Evolutionary conservation across 2,329 filamentous ascomycete species (phyloP).

Genomic region (Penicillium sp.): DNA sequence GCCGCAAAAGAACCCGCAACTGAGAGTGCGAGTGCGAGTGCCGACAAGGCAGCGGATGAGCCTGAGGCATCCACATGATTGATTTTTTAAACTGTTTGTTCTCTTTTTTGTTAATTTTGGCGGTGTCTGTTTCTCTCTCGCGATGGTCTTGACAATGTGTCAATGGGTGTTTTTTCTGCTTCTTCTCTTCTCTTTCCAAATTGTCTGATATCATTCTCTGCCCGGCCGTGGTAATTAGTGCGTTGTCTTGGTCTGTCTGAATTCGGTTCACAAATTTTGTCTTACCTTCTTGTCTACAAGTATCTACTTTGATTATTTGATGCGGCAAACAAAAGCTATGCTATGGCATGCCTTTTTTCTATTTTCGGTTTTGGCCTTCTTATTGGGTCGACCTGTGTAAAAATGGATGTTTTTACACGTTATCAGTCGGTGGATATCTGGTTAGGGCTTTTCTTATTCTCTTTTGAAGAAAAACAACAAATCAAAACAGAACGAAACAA

Average conservation of each 20-base stretch:
- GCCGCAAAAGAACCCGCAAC: constrained; percentile 23
- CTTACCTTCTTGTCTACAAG: neutral
- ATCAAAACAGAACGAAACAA: no score
- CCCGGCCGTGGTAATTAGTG: no score
- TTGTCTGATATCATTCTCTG: neutral
- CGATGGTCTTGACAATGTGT: neutral
- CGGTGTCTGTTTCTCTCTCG: neutral
- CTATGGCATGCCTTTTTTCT: neutral
- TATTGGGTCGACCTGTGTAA: neutral
- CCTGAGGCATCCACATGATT: constrained; percentile 1
- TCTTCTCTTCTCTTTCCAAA: neutral
- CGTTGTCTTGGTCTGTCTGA: neutral
- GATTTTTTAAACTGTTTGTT: neutral
- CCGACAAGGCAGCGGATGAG: constrained; percentile 10
- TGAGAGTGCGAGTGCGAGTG: constrained; percentile 6
- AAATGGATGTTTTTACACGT: no score
- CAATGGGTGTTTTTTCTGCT: neutral
- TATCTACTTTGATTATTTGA: neutral
- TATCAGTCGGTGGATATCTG: no score
- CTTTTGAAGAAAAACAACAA: neutral
- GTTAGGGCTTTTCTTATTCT: neutral
- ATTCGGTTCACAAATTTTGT: neutral
- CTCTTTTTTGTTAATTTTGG: neutral
- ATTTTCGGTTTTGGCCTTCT: neutral
- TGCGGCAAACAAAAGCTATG: constrained; percentile 1